Base-by-base conservation (phyloP, 345 rosid genomes). In the Salix dunnii region DNA sequence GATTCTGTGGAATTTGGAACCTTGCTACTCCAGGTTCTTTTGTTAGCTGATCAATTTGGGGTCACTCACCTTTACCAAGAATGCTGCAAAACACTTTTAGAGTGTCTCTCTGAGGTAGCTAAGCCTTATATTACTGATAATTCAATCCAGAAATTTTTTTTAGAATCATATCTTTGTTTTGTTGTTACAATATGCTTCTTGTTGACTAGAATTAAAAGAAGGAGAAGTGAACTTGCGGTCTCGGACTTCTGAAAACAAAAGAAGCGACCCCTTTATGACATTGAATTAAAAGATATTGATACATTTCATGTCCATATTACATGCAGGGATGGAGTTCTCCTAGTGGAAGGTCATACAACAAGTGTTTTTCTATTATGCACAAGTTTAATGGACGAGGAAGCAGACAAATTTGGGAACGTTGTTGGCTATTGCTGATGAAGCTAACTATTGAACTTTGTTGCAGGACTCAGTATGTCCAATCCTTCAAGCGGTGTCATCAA, bases 291-390 rank as follows among this genome's bases (percentile, higher is more conserved):
- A 84, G 86, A 90, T 95, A 95, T 93, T 96, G 84, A 96, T 87
- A 77, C 88, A 76, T 90, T 90, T 90, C 90, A 78, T 96, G 91
- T 94, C 81, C 90, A 90, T 89, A 90, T 92, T 88, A 90, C 85
- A 87, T 94, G 98, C 98, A 96, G 99, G 98, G 92, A 86, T 85
- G 98, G 97, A 82, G 97, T 91, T 90, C 90, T 90, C 84, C 81
- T 93, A 87, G 69, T 86, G 93, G 97, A 90, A 80, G 97, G 87
- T 92, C 97, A 87, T 78, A 86, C 96, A 80, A 83, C 98, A 77
- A 84, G 85, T 86, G 80, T 89, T 90, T 88, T 90, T 89, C 88
- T 96, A 90, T 95, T 95, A 88, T 93, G 94, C 88, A 88, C 96
- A 85, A 94, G 88, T 94, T 94, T 89, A 88, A 83, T 89, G 89